phyloP scores from a whole-genome alignment of 208 protist species.

The Trypanosoma scelopori region DNA sequence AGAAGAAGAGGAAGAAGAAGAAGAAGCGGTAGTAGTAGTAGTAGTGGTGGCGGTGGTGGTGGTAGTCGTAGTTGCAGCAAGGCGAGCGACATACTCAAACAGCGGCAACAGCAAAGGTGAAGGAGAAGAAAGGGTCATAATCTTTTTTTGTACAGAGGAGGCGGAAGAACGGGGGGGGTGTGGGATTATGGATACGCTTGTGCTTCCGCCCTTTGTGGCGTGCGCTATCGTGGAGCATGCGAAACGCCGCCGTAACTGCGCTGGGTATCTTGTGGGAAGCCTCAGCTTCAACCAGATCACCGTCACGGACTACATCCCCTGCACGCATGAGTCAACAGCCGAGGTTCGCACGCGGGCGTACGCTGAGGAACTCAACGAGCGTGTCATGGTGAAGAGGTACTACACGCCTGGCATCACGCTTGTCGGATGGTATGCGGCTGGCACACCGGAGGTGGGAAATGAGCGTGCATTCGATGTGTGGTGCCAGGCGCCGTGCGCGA shows the following conservation, averaged over 20 bases:
- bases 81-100: too few species aligned
- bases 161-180: constrained; percentile 1
- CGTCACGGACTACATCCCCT: constrained; percentile 70
- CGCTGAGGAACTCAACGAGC: constrained; percentile 37
- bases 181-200: constrained; percentile 18
- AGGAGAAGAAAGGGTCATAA: neutral
- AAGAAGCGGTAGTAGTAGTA: too few species aligned
- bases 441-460: constrained; percentile 21
- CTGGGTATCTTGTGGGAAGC: constrained; percentile 70
- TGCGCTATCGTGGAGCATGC: constrained; percentile 81
- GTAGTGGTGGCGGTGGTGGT: too few species aligned
- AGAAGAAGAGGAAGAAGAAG: too few species aligned
- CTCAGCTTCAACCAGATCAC: constrained; percentile 42
- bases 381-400: constrained; percentile 42
- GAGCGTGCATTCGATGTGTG: constrained; percentile 48
- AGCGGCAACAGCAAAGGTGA: too few species aligned
- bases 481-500: constrained; percentile 49
- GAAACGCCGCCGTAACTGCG: constrained; percentile 62
- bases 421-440: constrained; percentile 81
- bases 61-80: too few species aligned
- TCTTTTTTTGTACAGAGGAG: neutral
- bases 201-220: constrained; percentile 73
- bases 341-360: constrained; percentile 35
- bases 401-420: constrained; percentile 44
- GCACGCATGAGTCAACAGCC: constrained; percentile 42